Conservation (phyloP, 2,329 filamentous ascomycete species). For the Neopestalotiopsis sp. region DNA sequence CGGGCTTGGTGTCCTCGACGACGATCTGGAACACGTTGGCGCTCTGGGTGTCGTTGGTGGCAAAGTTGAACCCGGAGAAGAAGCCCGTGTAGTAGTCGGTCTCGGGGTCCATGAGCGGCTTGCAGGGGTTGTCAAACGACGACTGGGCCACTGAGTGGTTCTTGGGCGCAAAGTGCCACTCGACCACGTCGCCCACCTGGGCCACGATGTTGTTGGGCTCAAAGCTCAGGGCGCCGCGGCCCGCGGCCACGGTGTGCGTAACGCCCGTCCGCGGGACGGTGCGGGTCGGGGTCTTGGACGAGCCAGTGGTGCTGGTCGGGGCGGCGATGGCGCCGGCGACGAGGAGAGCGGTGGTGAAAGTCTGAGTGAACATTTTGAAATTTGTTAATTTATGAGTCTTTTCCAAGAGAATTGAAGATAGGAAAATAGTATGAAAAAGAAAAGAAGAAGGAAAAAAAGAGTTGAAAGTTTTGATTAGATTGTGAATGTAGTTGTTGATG, state of each 20-base stretch:
- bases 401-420: not conserved
- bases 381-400: not conserved
- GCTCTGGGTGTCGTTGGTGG: not conserved
- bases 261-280: constrained; percentile 43
- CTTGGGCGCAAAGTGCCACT: constrained; percentile 58
- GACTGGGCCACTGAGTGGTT: constrained; percentile 55
- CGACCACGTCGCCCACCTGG: constrained; percentile 52
- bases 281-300: constrained; percentile 30
- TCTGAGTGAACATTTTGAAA: constrained; percentile 39
- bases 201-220: constrained; percentile 55
- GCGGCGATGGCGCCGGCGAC: constrained; percentile 31
- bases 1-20: constrained; percentile 16
- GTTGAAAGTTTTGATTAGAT: not conserved
- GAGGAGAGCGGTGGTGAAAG: constrained; percentile 33
- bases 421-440: not conserved
- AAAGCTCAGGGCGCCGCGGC: constrained; percentile 51
- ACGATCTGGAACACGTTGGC: constrained; percentile 17
- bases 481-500: constrained; percentile 2
- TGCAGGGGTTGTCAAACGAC: constrained; percentile 47
- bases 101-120: constrained; percentile 1
- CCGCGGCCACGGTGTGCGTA: constrained; percentile 52
- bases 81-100: constrained; percentile 5
- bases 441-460: not conserved
- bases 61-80: constrained; percentile 21
- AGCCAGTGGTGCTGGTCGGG: constrained; percentile 32